Evolutionary conservation across 169 alveolate genomes (phyloP).

Genomic region (Cryptosporidium canis): DNA sequence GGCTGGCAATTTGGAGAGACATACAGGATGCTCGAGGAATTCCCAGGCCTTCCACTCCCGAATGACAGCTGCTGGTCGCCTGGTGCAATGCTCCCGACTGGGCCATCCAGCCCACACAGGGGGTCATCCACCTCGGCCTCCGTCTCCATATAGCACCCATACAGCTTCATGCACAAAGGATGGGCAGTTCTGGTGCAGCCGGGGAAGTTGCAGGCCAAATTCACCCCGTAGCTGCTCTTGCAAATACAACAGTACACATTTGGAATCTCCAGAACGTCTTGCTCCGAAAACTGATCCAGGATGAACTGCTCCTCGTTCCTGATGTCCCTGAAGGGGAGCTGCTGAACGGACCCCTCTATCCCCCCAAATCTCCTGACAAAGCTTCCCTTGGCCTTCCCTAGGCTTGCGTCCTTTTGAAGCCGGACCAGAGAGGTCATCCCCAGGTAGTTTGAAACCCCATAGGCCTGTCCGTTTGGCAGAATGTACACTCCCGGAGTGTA

Average conservation of each 20-base stretch:
- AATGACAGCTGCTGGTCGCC: not conserved
- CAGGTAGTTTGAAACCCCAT: conserved; percentile 28
- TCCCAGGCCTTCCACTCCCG: not conserved
- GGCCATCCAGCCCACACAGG: not conserved
- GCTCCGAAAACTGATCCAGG: conserved; percentile 11
- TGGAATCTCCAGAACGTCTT: conserved; percentile 17
- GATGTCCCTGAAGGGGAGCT: conserved; percentile 38
- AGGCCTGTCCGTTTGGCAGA: not conserved
- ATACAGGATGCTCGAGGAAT: not conserved
- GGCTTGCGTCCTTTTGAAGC: not conserved
- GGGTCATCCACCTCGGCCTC: conserved; percentile 13
- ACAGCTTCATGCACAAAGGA: conserved; percentile 32
- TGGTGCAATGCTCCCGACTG: not conserved
- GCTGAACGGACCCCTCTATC: conserved; percentile 35
- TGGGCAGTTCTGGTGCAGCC: conserved; percentile 63
- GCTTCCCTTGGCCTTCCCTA: not conserved
- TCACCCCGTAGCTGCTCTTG: conserved; percentile 60
- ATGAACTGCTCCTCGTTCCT: conserved; percentile 53
- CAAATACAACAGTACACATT: conserved; percentile 54
- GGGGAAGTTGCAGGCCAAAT: conserved; percentile 19
- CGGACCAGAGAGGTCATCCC: conserved; percentile 60
- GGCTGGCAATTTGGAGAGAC: conserved; percentile 55
- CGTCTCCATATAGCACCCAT: conserved; percentile 52
- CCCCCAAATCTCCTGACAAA: conserved; percentile 51
- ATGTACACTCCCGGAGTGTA: conserved; percentile 55